Percentiles rank a stretch among this genome's conserved stretches.
phyloP scores from a whole-genome alignment of 495 filamentous ascomycete genomes.

The Neurospora intermedia region DNA sequence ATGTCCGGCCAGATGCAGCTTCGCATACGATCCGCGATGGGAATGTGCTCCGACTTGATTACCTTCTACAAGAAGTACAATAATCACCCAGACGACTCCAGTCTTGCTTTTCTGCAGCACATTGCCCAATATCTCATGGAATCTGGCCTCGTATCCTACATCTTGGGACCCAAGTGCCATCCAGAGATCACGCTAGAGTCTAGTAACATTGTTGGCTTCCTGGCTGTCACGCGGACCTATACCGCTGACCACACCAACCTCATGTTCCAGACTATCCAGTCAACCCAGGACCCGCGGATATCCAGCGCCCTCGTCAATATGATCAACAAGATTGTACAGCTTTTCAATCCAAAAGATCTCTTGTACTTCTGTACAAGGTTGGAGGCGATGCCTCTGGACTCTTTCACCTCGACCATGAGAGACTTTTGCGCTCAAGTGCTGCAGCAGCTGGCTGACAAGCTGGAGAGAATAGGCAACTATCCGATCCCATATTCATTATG shows the following conservation, averaged over 20 bases:
- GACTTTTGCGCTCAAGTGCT: constrained; percentile 40
- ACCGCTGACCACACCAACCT: constrained; percentile 60
- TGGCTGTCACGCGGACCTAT: constrained; percentile 73
- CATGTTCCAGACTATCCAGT: constrained; percentile 75
- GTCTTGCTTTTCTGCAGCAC: constrained; percentile 47
- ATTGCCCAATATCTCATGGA: constrained; percentile 53
- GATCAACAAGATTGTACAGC: constrained; percentile 52
- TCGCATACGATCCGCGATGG: constrained; percentile 57
- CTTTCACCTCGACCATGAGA: constrained; percentile 41
- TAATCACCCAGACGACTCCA: constrained; percentile 31
- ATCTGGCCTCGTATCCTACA: constrained; percentile 65
- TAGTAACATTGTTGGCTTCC: constrained; percentile 75
- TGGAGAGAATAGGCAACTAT: constrained; percentile 6
- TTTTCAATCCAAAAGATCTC: constrained; percentile 46
- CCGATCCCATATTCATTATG: constrained; percentile 43
- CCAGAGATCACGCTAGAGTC: constrained; percentile 76
- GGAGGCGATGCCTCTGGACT: constrained; percentile 52
- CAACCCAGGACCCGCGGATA: constrained; percentile 75
- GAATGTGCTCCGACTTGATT: constrained; percentile 64
- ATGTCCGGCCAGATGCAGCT: constrained; percentile 83
- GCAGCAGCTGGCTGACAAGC: constrained; percentile 17
- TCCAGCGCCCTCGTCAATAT: constrained; percentile 69
- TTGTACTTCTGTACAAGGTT: constrained; percentile 70
- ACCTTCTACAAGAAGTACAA: constrained; percentile 40
- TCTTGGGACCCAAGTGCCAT: constrained; percentile 86